Percentiles rank a stretch among this genome's conserved stretches.
Conservation (phyloP, 768 basidiomycete genomes). For the Tylopilus intermedius region DNA sequence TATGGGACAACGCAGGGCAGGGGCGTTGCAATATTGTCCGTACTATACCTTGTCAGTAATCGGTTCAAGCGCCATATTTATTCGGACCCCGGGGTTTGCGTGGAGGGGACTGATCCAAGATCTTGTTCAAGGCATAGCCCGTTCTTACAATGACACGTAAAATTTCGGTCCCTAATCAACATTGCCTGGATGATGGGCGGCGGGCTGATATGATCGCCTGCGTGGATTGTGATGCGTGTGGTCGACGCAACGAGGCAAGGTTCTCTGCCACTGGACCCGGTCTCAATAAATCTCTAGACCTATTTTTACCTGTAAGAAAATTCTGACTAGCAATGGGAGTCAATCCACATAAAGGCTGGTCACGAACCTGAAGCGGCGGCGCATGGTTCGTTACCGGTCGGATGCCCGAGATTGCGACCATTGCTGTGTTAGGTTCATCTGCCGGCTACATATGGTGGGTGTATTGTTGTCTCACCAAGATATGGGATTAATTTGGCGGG, state of each 20-base stretch:
- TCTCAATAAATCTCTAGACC: not conserved
- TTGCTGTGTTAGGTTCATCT: constrained; percentile 11
- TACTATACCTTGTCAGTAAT: constrained; percentile 1
- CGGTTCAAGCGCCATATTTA: not conserved
- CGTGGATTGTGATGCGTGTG: not conserved
- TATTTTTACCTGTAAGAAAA: not conserved
- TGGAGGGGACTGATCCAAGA: constrained; percentile 7
- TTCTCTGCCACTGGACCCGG: not conserved
- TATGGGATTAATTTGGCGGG: constrained; percentile 19
- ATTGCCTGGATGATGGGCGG: constrained; percentile 1
- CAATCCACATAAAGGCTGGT: not conserved
- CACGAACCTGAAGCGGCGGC: not conserved
- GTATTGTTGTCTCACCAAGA: constrained; percentile 15
- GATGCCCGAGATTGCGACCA: constrained; percentile 2
- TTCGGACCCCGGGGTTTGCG: constrained; percentile 4
- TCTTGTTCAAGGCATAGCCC: constrained; percentile 9
- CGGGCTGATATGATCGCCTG: not conserved
- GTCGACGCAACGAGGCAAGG: not conserved
- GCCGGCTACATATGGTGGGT: constrained; percentile 12
- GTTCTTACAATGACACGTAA: constrained; percentile 18
- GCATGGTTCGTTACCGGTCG: constrained; percentile 4
- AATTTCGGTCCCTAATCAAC: constrained; percentile 3
- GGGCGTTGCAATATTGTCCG: not conserved
- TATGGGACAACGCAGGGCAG: not conserved
- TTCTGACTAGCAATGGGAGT: not conserved